A percentile compares a stretch with the other conserved stretches of the same genome.
Evolutionary conservation across 257 asterid species (phyloP).

Genomic region (Ophiorrhiza pumila): DNA sequence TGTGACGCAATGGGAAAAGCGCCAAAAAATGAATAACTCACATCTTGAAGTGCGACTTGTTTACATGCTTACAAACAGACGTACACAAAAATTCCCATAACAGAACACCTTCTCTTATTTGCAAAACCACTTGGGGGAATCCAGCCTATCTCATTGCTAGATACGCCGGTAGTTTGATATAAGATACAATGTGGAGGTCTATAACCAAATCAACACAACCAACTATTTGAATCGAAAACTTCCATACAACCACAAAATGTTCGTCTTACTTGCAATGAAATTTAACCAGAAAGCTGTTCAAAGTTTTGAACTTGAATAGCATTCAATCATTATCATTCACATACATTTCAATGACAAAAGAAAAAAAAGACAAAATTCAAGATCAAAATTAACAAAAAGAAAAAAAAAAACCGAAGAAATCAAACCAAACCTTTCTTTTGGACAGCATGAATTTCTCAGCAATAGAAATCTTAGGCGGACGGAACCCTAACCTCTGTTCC

Average conservation of each 20-base stretch:
- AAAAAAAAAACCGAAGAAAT: background rate
- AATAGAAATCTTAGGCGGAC: conserved; percentile 73
- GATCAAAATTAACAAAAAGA: conserved; percentile 5
- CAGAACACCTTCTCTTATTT: background rate
- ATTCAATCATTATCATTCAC: background rate
- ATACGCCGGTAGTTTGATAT: background rate
- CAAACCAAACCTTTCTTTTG: conserved; percentile 64
- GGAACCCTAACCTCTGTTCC: conserved; percentile 70
- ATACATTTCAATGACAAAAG: background rate
- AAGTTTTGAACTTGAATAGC: background rate
- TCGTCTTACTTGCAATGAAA: background rate
- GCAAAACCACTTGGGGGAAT: background rate
- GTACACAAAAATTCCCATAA: background rate
- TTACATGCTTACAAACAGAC: background rate
- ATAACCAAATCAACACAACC: background rate
- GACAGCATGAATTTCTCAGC: conserved; percentile 70
- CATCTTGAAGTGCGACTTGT: background rate
- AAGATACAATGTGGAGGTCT: background rate
- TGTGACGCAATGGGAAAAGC: background rate
- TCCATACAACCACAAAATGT: background rate
- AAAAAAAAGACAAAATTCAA: background rate
- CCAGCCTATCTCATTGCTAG: background rate
- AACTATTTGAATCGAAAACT: background rate
- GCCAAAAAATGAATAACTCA: background rate
- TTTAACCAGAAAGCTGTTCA: background rate